Conservation (phyloP, 345 rosid genomes). For the Populus euphratica region DNA sequence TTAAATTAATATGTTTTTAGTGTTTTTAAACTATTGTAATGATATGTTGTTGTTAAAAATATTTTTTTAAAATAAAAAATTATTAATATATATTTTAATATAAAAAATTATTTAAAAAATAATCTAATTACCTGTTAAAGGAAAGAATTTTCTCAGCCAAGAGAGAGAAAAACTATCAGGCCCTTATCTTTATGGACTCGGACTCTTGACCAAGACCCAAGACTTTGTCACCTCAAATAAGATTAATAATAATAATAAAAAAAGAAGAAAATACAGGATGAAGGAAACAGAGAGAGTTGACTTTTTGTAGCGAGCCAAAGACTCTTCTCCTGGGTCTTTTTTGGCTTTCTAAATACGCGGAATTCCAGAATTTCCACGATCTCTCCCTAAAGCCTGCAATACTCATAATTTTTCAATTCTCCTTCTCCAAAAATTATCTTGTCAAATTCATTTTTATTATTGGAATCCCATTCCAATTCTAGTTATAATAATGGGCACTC, state of each 20-base stretch:
- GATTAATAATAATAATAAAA: not conserved
- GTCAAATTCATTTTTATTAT: slow-evolving; percentile 3
- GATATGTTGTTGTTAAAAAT: no score
- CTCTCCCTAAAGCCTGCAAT: not conserved
- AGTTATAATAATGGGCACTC: slow-evolving; percentile 69
- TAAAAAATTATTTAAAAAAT: no score
- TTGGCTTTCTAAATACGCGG: slow-evolving; percentile 24
- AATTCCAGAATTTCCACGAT: slow-evolving; percentile 15
- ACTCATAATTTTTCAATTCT: not conserved
- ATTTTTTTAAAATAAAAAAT: no score
- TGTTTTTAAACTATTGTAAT: no score
- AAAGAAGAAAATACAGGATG: not conserved
- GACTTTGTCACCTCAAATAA: not conserved
- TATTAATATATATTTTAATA: no score
- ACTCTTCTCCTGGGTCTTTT: not conserved
- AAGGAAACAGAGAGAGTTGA: no score
- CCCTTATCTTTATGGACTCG: no score
- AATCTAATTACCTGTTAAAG: no score
- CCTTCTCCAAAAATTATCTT: not conserved
- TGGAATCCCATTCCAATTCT: not conserved
- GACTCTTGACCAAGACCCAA: no score
- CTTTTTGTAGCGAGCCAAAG: not conserved
- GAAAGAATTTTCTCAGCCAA: no score
- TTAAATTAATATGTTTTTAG: no score
- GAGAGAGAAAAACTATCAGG: no score